Percentiles rank a stretch among this genome's conserved stretches.
Conservation (phyloP, 164 flowering plant species). For the Vitis labrusca region DNA sequence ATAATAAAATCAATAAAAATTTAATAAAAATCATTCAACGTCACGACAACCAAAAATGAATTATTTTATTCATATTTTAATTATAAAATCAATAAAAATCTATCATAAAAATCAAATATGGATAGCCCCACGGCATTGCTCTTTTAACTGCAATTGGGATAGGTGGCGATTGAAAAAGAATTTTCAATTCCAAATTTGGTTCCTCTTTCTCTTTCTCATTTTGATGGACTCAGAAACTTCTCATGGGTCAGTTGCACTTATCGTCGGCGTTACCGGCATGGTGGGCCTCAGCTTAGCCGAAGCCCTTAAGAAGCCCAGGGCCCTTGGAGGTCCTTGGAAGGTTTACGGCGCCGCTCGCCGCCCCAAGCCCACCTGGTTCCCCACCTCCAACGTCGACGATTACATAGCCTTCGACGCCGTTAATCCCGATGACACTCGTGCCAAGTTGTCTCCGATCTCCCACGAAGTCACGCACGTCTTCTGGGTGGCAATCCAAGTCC, state of each 20-base stretch:
- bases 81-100: too few species aligned
- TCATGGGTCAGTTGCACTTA: conserved; percentile 22
- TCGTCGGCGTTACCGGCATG: conserved; percentile 51
- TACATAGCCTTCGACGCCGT: conserved; percentile 29
- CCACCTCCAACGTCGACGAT: conserved; percentile 21
- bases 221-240: background rate
- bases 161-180: too few species aligned
- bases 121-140: too few species aligned
- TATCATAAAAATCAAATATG: too few species aligned
- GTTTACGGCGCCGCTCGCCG: conserved; percentile 38
- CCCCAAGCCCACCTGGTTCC: conserved; percentile 33
- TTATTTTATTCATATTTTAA: too few species aligned
- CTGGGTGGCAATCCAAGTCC: conserved; percentile 30
- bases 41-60: too few species aligned
- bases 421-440: conserved; percentile 14
- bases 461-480: conserved; percentile 36
- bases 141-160: too few species aligned
- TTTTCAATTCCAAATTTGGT: too few species aligned
- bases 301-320: conserved; percentile 27
- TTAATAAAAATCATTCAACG: too few species aligned
- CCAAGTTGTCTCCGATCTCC: conserved; percentile 21
- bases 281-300: conserved; percentile 35
- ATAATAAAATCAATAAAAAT: too few species aligned
- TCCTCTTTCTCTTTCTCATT: conserved; percentile 3
- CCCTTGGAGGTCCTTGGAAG: conserved; percentile 37